phyloP scores from a whole-genome alignment of 2,329 filamentous ascomycete genomes.

The Fusarium tjaetaba region DNA sequence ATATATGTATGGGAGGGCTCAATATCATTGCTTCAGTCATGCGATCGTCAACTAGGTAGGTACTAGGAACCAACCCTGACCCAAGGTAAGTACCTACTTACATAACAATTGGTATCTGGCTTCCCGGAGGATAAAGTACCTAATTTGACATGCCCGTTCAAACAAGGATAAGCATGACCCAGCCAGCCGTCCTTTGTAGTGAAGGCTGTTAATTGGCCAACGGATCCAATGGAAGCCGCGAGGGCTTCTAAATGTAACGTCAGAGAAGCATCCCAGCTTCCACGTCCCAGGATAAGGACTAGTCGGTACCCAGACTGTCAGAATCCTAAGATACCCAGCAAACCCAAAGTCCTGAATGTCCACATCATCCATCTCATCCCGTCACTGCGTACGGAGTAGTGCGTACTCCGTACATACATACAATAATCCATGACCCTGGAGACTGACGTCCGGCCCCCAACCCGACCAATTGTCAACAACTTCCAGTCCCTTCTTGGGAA shows the following conservation, averaged over 20 bases:
- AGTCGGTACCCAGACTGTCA: neutral
- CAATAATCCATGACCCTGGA: slow-evolving; percentile 3
- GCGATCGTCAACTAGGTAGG: slow-evolving; percentile 9
- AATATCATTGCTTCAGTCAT: slow-evolving; percentile 30
- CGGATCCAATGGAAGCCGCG: slow-evolving; percentile 24
- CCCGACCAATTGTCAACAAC: slow-evolving; percentile 38
- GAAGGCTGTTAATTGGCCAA: slow-evolving; percentile 25
- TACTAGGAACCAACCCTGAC: neutral
- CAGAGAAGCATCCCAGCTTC: slow-evolving; percentile 21
- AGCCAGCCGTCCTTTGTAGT: slow-evolving; percentile 25
- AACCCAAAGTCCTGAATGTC: neutral
- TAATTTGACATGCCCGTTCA: slow-evolving; percentile 29
- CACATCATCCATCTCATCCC: neutral
- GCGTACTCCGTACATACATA: neutral
- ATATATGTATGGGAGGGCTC: neutral
- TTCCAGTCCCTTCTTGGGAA: slow-evolving; percentile 32
- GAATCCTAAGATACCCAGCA: neutral
- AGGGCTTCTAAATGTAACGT: slow-evolving; percentile 37
- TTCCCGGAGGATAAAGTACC: slow-evolving; percentile 12
- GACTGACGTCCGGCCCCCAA: slow-evolving; percentile 35
- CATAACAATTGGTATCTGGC: slow-evolving; percentile 1
- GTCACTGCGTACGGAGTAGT: neutral
- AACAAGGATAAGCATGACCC: slow-evolving; percentile 24
- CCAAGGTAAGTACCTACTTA: neutral
- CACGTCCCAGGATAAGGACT: neutral